These are phyloP conservation scores for Schwanniomyces yamadae DNA, from an alignment of 805 yeast species.

Conservation along the genomic window DNA sequence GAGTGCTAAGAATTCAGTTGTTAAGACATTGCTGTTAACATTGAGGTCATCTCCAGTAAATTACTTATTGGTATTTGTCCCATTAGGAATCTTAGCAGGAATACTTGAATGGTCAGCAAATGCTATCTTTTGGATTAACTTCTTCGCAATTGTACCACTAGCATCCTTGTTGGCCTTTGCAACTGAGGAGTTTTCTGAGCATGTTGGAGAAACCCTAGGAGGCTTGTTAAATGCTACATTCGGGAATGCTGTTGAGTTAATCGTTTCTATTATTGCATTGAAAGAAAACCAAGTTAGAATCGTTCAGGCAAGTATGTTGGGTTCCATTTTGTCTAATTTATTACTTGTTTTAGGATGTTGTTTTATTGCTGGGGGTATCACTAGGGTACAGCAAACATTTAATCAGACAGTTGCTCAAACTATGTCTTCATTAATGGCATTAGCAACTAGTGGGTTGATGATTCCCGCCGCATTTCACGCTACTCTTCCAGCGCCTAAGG, in stretches of 20 bases:
- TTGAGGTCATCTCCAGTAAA: conserved; percentile 70
- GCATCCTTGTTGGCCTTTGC: conserved; percentile 90
- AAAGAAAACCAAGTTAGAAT: conserved; percentile 83
- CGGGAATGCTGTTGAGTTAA: conserved; percentile 96
- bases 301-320: conserved; percentile 97
- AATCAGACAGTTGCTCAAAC: conserved; percentile 98
- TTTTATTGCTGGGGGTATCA: conserved; percentile 88
- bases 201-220: conserved; percentile 89
- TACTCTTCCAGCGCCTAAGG: conserved; percentile 52
- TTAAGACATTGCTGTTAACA: conserved; percentile 20
- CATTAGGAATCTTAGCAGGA: conserved; percentile 81
- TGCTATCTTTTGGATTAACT: conserved; percentile 68
- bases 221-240: conserved; percentile 95
- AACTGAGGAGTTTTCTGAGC: conserved; percentile 86
- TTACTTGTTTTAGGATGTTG: conserved; percentile 93
- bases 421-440: conserved; percentile 90
- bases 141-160: conserved; percentile 86
- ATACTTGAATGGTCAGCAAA: conserved; percentile 51
- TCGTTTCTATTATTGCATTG: conserved; percentile 89
- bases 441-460: conserved; percentile 83
- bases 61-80: conserved; percentile 77
- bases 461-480: conserved; percentile 97
- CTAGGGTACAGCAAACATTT: conserved; percentile 81
- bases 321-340: conserved; percentile 85
- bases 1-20: conserved; percentile 7